phyloP scores from a whole-genome alignment of 345 rosid species.

The Gossypium mustelinum region DNA sequence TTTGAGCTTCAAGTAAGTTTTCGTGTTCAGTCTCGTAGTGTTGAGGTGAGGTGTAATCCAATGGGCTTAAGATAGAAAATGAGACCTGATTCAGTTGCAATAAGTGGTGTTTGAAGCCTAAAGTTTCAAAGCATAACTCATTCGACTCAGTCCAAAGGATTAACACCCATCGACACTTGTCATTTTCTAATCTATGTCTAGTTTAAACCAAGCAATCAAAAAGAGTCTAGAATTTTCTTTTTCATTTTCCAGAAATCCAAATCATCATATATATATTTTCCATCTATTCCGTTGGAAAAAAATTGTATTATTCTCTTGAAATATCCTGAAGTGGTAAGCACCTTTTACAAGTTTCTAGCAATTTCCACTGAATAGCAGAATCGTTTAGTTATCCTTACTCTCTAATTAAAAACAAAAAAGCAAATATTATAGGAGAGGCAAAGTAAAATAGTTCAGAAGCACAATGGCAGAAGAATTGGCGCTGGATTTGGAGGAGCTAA shows the following conservation, averaged over 20 bases:
- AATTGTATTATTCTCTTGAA: background rate
- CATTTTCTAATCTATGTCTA: background rate
- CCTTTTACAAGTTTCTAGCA: background rate
- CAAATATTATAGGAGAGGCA: no score
- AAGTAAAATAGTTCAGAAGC: no score
- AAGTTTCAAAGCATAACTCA: background rate
- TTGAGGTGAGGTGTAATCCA: no score
- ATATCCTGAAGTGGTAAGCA: background rate
- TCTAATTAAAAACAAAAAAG: no score
- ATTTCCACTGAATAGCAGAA: background rate
- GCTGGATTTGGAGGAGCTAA: slow-evolving; percentile 77
- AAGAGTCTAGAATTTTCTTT: background rate
- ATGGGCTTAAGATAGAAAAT: background rate
- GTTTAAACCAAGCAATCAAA: background rate
- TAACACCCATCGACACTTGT: background rate
- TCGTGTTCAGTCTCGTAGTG: no score
- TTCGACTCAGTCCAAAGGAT: background rate
- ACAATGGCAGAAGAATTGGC: slow-evolving; percentile 55
- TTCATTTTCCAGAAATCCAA: background rate
- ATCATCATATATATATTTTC: no score
- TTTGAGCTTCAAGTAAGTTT: no score
- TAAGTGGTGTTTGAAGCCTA: background rate
- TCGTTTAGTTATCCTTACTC: background rate
- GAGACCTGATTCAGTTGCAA: background rate
- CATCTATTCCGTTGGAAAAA: no score